Base-by-base conservation (phyloP, 768 basidiomycete genomes). In the Porpolomopsis calyptriformis region DNA sequence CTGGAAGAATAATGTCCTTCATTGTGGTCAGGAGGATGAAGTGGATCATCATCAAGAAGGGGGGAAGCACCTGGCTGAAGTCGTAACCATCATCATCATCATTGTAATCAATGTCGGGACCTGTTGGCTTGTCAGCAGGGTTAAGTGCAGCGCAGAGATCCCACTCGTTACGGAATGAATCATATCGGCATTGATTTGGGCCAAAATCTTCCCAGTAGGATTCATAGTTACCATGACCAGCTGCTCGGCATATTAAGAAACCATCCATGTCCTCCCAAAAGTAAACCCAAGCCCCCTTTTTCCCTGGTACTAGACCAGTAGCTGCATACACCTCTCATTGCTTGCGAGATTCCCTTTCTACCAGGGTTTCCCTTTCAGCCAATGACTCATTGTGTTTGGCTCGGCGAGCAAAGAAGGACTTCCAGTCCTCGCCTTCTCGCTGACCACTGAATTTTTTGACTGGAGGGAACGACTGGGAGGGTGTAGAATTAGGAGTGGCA, bases 181-280 rank as follows among this genome's bases (percentile, higher is more conserved):
- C 45, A 41, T 52, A 58, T 39, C 48, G 31, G 11, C 48, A 34
- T 39, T 56, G 55, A 9, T 19, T 48, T 4, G 6, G 2, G n/a
- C 18, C 20, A 48, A 50, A n/a, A n/a, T n/a, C n/a, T n/a, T n/a
- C n/a, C n/a, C n/a, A n/a, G n/a, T n/a, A n/a, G n/a, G n/a, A n/a
- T 56, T 20, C 37, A 20, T 3, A 37, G 23, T 57, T 57, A 61
- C n/a, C 19, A 16, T 54, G 43, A 19, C 49, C 43, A 8, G 49
- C 46, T 14, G 48, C 41, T 39, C 23, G 46, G 16, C 57, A 39
- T 4, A 59, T 43, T 18, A 49, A 51, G 42, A 53, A 57, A 11
- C 55, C 56, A 40, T 55, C 48, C 12, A 53, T 48, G 8, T 56
- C 37, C 22, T 55, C 50, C 59, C 55, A 60, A 18, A 40, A 24